Percentiles rank a stretch among this genome's conserved stretches.
Evolutionary conservation across 371 early-diverging fungal species (phyloP).

Genomic region (Mucor irregularis): DNA sequence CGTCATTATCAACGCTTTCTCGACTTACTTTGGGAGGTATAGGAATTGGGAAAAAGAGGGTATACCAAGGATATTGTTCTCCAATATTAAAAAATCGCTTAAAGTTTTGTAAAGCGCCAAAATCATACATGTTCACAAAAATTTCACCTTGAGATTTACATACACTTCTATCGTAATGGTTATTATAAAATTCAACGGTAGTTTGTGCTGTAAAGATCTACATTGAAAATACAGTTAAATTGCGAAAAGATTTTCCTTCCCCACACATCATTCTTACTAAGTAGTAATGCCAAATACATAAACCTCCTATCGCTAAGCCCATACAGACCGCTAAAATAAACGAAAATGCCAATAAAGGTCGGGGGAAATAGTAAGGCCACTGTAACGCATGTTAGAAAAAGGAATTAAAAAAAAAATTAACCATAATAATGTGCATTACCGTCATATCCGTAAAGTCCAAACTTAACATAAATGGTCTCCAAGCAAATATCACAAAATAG

Average conservation of each 20-base stretch:
- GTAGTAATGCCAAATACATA: slow-evolving; percentile 66
- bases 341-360: slow-evolving; percentile 57
- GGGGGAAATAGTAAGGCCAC: slow-evolving; percentile 67
- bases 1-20: background rate
- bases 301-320: slow-evolving; percentile 55
- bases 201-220: slow-evolving; percentile 64
- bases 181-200: slow-evolving; percentile 63
- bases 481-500: slow-evolving; percentile 65
- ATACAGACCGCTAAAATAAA: slow-evolving; percentile 61
- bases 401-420: background rate
- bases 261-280: slow-evolving; percentile 33
- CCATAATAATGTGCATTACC: slow-evolving; percentile 28
- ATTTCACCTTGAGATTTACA: slow-evolving; percentile 56
- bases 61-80: slow-evolving; percentile 57
- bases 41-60: slow-evolving; percentile 52
- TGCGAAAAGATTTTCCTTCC: too few species aligned
- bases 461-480: slow-evolving; percentile 56
- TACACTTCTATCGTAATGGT: slow-evolving; percentile 50
- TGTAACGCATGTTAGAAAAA: slow-evolving; percentile 7
- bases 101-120: slow-evolving; percentile 51
- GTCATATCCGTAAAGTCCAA: slow-evolving; percentile 47
- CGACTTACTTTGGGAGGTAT: slow-evolving; percentile 50
- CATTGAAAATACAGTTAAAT: background rate
- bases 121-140: slow-evolving; percentile 63
- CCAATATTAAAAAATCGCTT: slow-evolving; percentile 55